A percentile compares a stretch with the other conserved stretches of the same genome.
Evolutionary conservation across 2,329 filamentous ascomycete species (phyloP).

Genomic region (Alternaria gaisen): DNA sequence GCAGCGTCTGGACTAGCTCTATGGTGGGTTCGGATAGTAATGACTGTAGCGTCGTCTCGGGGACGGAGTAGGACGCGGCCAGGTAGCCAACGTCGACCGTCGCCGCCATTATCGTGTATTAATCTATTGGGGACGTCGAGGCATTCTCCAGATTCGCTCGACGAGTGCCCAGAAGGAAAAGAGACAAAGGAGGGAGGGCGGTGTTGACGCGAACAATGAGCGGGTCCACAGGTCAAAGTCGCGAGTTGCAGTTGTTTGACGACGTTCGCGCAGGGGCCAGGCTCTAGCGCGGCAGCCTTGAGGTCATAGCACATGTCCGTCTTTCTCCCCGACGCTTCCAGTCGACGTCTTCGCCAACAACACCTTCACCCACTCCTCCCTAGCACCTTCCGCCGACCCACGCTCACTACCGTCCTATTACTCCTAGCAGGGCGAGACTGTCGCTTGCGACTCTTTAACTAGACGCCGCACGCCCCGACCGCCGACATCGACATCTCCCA

Average conservation of each 20-base stretch:
- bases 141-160: conserved; percentile 27
- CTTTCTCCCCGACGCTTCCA: conserved; percentile 12
- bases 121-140: conserved; percentile 23
- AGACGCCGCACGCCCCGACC: conserved; percentile 38
- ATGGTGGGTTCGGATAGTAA: conserved; percentile 74
- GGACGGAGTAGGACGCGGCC: conserved; percentile 74
- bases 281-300: conserved; percentile 22
- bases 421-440: too few relatives aligned
- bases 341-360: background rate
- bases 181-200: conserved; percentile 36
- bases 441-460: conserved; percentile 42
- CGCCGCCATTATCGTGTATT: conserved; percentile 63
- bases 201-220: conserved; percentile 30
- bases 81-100: conserved; percentile 76
- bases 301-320: conserved; percentile 24
- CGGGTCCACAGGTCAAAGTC: conserved; percentile 19
- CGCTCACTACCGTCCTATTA: conserved; percentile 6
- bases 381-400: conserved; percentile 1
- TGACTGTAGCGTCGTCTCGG: conserved; percentile 69
- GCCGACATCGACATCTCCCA: background rate
- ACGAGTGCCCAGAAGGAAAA: conserved; percentile 18
- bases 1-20: conserved; percentile 78
- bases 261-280: conserved; percentile 21
- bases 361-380: conserved; percentile 4
- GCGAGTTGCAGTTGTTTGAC: conserved; percentile 36